Percentiles rank a stretch among this genome's conserved stretches.
phyloP scores from a whole-genome alignment of 352 stramenopile genomes.

The Thalassiosira gravida region DNA sequence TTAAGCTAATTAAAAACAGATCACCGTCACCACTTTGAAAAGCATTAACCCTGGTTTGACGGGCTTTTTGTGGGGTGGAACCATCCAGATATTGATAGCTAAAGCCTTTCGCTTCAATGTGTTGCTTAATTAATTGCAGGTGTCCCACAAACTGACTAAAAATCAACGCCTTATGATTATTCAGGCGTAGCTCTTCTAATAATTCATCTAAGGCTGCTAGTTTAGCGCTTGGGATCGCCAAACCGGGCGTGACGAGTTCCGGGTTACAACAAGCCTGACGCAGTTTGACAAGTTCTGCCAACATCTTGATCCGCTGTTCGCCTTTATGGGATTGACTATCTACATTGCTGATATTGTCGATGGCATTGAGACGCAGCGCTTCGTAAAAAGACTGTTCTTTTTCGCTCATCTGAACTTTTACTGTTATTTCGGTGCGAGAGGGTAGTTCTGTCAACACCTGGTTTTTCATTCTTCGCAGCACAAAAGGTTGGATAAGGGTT shows the following conservation, averaged over 20 bases:
- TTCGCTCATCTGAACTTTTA: constrained; percentile 16
- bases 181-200: constrained; percentile 31
- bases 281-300: no score
- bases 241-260: constrained; percentile 39
- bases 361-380: background rate
- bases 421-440: constrained; percentile 26
- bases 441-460: constrained; percentile 95
- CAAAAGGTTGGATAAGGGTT: constrained; percentile 94
- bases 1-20: constrained; percentile 94
- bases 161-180: constrained; percentile 90
- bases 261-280: no score
- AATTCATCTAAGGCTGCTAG: constrained; percentile 76
- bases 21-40: constrained; percentile 92
- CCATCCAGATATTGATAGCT: constrained; percentile 94
- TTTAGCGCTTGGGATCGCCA: constrained; percentile 92
- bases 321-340: constrained; percentile 68
- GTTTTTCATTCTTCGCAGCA: constrained; percentile 94
- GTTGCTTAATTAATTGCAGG: constrained; percentile 83
- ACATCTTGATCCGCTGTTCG: no score
- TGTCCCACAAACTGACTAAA: constrained; percentile 90
- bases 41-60: constrained; percentile 87
- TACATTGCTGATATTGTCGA: constrained; percentile 81
- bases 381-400: no score
- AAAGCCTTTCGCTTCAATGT: no score
- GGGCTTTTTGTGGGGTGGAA: constrained; percentile 84